These are phyloP conservation scores for Clavaria fumosa DNA, from an alignment of 768 basidiomycete genomes.

Conservation along the genomic window DNA sequence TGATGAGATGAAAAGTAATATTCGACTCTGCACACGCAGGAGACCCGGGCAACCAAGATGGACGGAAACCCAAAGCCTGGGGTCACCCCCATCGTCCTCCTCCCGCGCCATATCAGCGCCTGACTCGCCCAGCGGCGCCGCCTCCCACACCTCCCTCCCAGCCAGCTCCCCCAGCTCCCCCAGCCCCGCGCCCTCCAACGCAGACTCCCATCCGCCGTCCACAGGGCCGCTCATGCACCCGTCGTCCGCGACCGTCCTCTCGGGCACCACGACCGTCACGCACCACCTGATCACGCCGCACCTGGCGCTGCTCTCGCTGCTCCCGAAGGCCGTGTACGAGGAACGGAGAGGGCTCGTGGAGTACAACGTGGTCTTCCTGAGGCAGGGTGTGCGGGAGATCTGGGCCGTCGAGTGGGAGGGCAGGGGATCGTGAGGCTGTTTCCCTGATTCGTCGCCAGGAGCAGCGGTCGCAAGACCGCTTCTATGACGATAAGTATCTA, in stretches of 20 bases:
- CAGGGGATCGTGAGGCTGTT: no score
- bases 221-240: neutral
- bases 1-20: no score
- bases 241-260: conserved; percentile 34
- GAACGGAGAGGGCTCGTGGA: conserved; percentile 63
- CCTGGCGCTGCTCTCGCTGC: conserved; percentile 52
- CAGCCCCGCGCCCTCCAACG: conserved; percentile 5
- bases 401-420: conserved; percentile 57
- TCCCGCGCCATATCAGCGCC: no score
- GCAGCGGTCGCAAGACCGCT: no score
- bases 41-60: no score
- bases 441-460: no score
- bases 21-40: no score
- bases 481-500: no score
- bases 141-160: conserved; percentile 1
- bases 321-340: conserved; percentile 62
- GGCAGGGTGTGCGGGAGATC: conserved; percentile 73
- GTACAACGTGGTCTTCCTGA: conserved; percentile 76
- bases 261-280: conserved; percentile 65
- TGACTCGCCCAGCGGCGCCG: conserved; percentile 7
- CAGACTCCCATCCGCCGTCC: conserved; percentile 7
- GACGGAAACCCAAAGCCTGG: no score
- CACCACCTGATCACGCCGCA: conserved; percentile 69
- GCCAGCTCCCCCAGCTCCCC: conserved; percentile 1
- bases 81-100: no score